A percentile compares a stretch with the other conserved stretches of the same genome.
phyloP scores from a whole-genome alignment of 2,329 filamentous ascomycete species.

The Escovopsis weberi region DNA sequence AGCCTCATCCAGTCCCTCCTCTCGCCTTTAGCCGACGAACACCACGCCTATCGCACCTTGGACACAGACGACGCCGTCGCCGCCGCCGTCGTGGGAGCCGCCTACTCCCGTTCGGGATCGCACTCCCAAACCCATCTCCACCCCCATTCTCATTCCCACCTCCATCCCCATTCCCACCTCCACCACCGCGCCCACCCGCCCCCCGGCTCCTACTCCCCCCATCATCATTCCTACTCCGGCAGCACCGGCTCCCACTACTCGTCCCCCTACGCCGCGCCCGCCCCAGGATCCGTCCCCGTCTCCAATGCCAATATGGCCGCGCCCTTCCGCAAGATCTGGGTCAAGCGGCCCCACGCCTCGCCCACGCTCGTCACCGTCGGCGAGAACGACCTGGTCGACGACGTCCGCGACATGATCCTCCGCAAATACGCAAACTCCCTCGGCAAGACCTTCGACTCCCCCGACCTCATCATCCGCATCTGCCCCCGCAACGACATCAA shows the following conservation, averaged over 20 bases:
- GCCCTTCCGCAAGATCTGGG: constrained; percentile 79
- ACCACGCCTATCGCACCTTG: neutral
- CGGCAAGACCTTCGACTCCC: constrained; percentile 76
- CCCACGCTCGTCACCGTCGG: constrained; percentile 74
- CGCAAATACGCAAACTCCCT: constrained; percentile 90
- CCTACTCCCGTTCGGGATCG: neutral
- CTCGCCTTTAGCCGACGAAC: neutral
- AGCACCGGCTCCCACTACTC: neutral
- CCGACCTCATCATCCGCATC: constrained; percentile 73
- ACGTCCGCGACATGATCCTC: constrained; percentile 82
- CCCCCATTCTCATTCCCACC: no score
- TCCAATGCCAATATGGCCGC: constrained; percentile 41
- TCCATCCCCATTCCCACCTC: neutral
- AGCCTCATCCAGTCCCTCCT: neutral
- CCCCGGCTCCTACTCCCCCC: constrained; percentile 10
- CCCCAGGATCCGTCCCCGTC: constrained; percentile 13
- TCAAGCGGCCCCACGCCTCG: constrained; percentile 72
- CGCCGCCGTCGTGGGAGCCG: neutral
- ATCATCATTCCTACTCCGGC: no score
- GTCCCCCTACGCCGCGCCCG: neutral
- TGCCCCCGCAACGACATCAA: constrained; percentile 49
- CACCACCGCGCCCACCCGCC: constrained; percentile 3
- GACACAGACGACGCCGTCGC: neutral
- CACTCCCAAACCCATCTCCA: no score
- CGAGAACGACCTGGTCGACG: constrained; percentile 86